A percentile compares a stretch with the other conserved stretches of the same genome.
phyloP scores from a whole-genome alignment of 2,329 filamentous ascomycete genomes.

The Sporothrix brasiliensis region DNA sequence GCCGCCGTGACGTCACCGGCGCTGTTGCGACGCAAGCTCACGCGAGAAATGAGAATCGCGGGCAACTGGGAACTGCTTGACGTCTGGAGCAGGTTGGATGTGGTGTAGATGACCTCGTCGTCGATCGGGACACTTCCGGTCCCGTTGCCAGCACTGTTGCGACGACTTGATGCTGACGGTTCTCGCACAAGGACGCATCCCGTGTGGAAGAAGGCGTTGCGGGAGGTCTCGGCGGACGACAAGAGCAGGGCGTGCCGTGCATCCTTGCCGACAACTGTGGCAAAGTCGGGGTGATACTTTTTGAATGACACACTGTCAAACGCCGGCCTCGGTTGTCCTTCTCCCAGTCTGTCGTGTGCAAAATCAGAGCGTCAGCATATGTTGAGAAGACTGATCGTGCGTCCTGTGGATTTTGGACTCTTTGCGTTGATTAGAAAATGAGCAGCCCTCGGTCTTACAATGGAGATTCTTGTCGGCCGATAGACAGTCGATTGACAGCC shows the following conservation, averaged over 20 bases:
- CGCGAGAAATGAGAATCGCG: constrained; percentile 51
- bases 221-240: constrained; percentile 46
- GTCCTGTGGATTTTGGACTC: background rate
- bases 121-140: background rate
- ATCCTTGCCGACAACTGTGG: constrained; percentile 42
- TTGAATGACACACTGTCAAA: constrained; percentile 41
- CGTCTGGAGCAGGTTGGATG: constrained; percentile 49
- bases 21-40: constrained; percentile 42
- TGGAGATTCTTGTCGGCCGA: constrained; percentile 27
- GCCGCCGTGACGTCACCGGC: constrained; percentile 41
- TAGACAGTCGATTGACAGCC: constrained; percentile 29
- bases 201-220: constrained; percentile 52
- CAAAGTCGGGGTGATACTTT: constrained; percentile 46
- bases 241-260: constrained; percentile 49
- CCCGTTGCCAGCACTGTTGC: background rate
- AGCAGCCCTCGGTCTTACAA: background rate
- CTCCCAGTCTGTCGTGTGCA: background rate
- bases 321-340: background rate
- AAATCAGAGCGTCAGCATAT: background rate
- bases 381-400: background rate
- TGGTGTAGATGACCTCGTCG: constrained; percentile 50
- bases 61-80: constrained; percentile 46
- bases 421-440: background rate
- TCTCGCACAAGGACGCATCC: constrained; percentile 49
- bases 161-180: background rate